Evolutionary conservation across 495 filamentous ascomycete genomes (phyloP), one percentile per base, ranked within the genome.

Genomic region (Penicillium malachiteum): DNA sequence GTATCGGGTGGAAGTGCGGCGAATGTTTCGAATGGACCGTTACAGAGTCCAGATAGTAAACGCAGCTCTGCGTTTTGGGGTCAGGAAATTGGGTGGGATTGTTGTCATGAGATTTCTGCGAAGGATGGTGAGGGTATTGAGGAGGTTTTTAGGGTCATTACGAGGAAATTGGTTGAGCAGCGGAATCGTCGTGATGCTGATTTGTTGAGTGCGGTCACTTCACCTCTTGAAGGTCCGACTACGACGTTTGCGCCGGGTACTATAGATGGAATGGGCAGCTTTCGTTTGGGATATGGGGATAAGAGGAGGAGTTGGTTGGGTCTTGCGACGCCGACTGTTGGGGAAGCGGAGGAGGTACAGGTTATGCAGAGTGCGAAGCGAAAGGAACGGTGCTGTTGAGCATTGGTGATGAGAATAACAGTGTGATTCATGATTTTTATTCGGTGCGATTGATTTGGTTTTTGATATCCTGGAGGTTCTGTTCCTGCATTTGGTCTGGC

Each of bases 71-170:
- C 88, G 5, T 92, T 95, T 66, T 96, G 91, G 91, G 89, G 88
- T 2, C 89, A 94, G 64, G 91, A 96, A 62, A 86, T 90, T 7
- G 91, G 91, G 10, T 96, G 92, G 92, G 92, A 96, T 65, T 93
- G 90, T 58, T 97, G 93, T 64, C 93, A 97, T 71, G 93, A 98
- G 75, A 93, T 98, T 62, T 91, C 86, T 62, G 92, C 93, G 18
- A 90, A 92, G 77, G 90, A 89, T 66, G 94, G 94, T 14, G 93
- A 97, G 76, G 93, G 93, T 3, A 91, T 98, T 10, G 94, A 98
- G 49, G 94, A 98, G 75, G 93, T 98, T 0, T 98, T 98, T 61
- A 82, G 92, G 0, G 93, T 97, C 14, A 94, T 97, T 38, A 91
- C 93, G 37, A 77, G 94, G 64, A 96, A 96, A 71, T 78, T 98